phyloP scores from a whole-genome alignment of 192 early-diverging fungal genomes.

The Glomus cerebriforme region DNA sequence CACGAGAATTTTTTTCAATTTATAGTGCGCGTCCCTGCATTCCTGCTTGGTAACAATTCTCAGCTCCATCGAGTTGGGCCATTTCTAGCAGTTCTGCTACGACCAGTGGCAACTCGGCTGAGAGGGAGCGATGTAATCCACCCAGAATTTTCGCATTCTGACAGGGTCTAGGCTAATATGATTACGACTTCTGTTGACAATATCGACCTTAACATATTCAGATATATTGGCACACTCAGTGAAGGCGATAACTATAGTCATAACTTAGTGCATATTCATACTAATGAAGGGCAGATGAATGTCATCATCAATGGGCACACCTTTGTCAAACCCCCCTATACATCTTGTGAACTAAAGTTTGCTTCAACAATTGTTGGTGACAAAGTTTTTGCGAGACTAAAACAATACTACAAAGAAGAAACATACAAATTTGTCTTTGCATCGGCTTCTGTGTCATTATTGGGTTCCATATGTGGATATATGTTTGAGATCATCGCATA shows the following conservation, averaged over 20 bases:
- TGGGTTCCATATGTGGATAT: background rate
- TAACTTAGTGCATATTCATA: background rate
- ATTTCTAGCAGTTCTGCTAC: too few relatives aligned
- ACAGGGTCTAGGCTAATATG: background rate
- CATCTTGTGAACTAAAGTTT: background rate
- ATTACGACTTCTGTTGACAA: background rate
- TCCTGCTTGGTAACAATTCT: too few relatives aligned
- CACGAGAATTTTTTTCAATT: too few relatives aligned
- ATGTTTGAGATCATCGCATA: background rate
- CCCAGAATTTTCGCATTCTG: too few relatives aligned
- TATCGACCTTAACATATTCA: background rate
- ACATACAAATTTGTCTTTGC: background rate
- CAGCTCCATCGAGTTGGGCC: too few relatives aligned
- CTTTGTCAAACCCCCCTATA: background rate
- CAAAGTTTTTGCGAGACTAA: background rate
- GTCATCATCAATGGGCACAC: background rate
- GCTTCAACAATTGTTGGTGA: background rate
- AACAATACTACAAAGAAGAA: background rate
- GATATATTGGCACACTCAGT: background rate
- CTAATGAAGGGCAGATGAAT: background rate
- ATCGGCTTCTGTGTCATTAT: background rate
- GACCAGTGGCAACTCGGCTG: too few relatives aligned
- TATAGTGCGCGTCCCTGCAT: too few relatives aligned
- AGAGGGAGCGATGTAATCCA: too few relatives aligned
- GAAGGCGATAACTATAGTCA: background rate